These are phyloP conservation scores for Paxillus involutus DNA, from an alignment of 768 basidiomycete species.

Conservation along the genomic window DNA sequence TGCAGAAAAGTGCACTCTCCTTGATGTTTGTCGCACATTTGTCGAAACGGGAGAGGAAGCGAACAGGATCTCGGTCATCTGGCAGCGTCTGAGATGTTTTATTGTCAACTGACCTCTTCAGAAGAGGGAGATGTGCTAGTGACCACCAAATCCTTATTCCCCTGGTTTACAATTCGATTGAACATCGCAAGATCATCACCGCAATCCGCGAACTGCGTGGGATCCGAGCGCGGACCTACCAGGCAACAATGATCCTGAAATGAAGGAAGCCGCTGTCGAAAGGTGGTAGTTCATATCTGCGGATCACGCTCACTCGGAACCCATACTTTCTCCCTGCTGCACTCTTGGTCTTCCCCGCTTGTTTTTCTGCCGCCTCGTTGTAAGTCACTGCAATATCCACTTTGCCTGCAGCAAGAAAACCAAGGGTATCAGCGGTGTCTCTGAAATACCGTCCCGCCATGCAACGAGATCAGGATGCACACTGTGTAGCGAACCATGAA, in stretches of 20 bases:
- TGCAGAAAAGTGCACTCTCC: constrained; percentile 47
- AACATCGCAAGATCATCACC: constrained; percentile 37
- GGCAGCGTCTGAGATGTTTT: constrained; percentile 23
- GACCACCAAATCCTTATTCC: constrained; percentile 45
- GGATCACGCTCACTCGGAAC: constrained; percentile 39
- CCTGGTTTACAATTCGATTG: constrained; percentile 43
- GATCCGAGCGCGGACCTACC: constrained; percentile 49
- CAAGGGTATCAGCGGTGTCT: constrained; percentile 53
- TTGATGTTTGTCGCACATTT: constrained; percentile 63
- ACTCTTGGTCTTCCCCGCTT: constrained; percentile 29
- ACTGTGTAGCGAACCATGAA: constrained; percentile 21
- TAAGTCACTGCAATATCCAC: constrained; percentile 56
- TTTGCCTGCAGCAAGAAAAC: constrained; percentile 37
- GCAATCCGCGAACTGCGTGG: constrained; percentile 39
- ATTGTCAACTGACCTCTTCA: background rate
- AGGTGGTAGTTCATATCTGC: background rate
- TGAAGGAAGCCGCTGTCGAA: background rate
- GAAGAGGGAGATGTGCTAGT: constrained; percentile 1
- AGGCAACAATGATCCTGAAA: constrained; percentile 51
- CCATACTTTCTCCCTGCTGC: constrained; percentile 40
- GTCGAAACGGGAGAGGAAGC: constrained; percentile 57
- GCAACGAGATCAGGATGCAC: constrained; percentile 17
- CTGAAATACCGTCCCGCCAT: constrained; percentile 60
- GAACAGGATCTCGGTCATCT: constrained; percentile 35
- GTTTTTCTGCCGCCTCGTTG: constrained; percentile 48